Evolutionary conservation across 352 stramenopile species (phyloP), one percentile per base, ranked within the genome.

Genomic region (Phytophthora sojae): DNA sequence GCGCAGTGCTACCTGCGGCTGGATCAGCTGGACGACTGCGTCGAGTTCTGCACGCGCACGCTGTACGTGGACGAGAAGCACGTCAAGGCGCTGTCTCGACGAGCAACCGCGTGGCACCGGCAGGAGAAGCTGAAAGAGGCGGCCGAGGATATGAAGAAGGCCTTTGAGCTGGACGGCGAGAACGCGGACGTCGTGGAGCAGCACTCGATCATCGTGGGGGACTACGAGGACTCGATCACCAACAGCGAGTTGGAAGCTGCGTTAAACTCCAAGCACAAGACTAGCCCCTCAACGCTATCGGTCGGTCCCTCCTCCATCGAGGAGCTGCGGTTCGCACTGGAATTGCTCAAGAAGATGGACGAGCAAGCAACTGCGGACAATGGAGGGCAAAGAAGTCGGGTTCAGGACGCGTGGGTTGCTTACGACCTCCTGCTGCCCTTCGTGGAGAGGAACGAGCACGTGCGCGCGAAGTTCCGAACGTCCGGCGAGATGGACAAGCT

Each of bases 71-170:
- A 87, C 1, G 78, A 77, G 0, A 67, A 67, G 8, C 78, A 93
- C 47, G 75, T 95, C 11, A 95, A 95, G 52, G 86, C 86, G 26
- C 75, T 94, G 3, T 92, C 86, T 25, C 78, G 88, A 61, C 84
- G 87, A 5, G 84, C 85, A 0, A 77, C 80, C 0, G 85, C 78
- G 23, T 81, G 75, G 71, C 77, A 95, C 50, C 54, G 64, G 12
- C 82, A 92, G 63, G 58, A 84, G 30, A 84, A 79, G 44, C 71
- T 81, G 26, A 66, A 82, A 7, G 61, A 86, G 53, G 85, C 88
- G 5, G 85, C 82, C 0, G 59, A 73, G 9, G 82, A 93, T 26
- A 90, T 93, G 77, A 64, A 73, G 26, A 79, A 75, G 21, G 88
- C 84, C 2, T 51, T 90, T 25, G 30, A 19, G 2, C 49, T 92